Evolutionary conservation across 2,329 filamentous ascomycete genomes (phyloP), one percentile per base, ranked within the genome.

Genomic region (Trichoderma sp.): DNA sequence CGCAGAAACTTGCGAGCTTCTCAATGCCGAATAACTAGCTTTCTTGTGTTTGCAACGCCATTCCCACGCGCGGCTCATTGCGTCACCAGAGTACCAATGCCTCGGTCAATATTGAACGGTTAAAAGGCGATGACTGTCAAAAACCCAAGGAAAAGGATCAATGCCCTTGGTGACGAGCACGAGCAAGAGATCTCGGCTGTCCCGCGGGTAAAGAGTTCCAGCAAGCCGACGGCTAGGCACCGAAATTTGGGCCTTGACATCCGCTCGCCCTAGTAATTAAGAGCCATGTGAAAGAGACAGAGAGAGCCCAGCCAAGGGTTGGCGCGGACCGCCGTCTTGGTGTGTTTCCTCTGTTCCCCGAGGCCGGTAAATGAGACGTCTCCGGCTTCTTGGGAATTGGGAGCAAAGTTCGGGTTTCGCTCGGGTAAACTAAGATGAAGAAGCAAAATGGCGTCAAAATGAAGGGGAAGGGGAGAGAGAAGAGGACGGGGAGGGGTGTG

Each of bases 341-440:
- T 12, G 12, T 21, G 7, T n/a, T 14, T 14, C 18, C 43, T 15
- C 43, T 32, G 53, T 15, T n/a, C 28, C 28, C 56, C 53, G 53
- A 28, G 26, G 15, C 56, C 26, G 64, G 64, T 68, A 68, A 60
- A 60, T 68, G 65, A 68, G 56, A 43, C 63, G 4, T 51, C 36
- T 68, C 65, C 65, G 65, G 65, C 65, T 60, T 68, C 65, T 60
- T 68, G 65, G 65, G 65, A 68, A 60, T 60, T 34, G 21, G 32
- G 53, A 30, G 15, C n/a, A 39, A 24, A 68, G 51, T 28, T 68
- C 56, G 65, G 34, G 28, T 43, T 68, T 47, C 56, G 56, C 36
- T 68, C 53, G 65, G 65, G 56, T 60, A 47, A 32, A 68, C 65
- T 58, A 68, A 68, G 28, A 68, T 68, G 47, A 60, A 32, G 36